Evolutionary conservation across 2,329 filamentous ascomycete species (phyloP), one percentile per base, ranked within the genome.

Genomic region (Aspergillus sp.): DNA sequence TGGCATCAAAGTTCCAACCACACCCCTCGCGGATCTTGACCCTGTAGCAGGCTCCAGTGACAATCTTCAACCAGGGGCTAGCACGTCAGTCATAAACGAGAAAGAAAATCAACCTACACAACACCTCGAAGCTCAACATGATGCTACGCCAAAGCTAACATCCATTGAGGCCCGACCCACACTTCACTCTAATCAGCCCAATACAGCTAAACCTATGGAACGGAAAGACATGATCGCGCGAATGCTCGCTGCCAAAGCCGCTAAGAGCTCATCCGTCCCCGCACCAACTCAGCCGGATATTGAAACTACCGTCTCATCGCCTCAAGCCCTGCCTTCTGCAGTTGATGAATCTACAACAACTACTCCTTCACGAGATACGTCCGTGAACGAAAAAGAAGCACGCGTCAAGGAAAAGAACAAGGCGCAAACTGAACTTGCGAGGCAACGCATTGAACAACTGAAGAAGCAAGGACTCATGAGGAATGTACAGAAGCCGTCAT

Each of bases 151-250:
- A 24, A 49, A 39, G 9, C 21, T 23, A 12, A 23, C 39, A 14
- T 7, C 33, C 15, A 6, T 33, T 19, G 45, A 57, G 19, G 23
- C 47, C 21, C 27, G 40, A 6, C 4, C 62, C 43, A 33, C 56
- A 6, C 56, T 65, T 12, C 48, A 67, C 8, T 24, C 55, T 7
- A 23, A 58, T 52, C 56, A 50, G 12, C 21, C 49, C 19, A 64
- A 59, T 6, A 17, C 63, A 3, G 66, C 62, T 46, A 80, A 77
- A 61, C 79, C 83, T 7, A 80, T 89, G 62, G 86, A 90, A 67
- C 83, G 90, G 21, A 90, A 90, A 64, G 89, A 91, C 63, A 85
- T 90, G 43, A 90, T 93, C 59, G 89, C 90, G 4, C 85, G 88
- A 49, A 81, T 92, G 55, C 80, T 92, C 55, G 90, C 90, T n/a